Evolutionary conservation across 176 grass and related monocot genomes (phyloP).

Genomic region (Avena eriantha): DNA sequence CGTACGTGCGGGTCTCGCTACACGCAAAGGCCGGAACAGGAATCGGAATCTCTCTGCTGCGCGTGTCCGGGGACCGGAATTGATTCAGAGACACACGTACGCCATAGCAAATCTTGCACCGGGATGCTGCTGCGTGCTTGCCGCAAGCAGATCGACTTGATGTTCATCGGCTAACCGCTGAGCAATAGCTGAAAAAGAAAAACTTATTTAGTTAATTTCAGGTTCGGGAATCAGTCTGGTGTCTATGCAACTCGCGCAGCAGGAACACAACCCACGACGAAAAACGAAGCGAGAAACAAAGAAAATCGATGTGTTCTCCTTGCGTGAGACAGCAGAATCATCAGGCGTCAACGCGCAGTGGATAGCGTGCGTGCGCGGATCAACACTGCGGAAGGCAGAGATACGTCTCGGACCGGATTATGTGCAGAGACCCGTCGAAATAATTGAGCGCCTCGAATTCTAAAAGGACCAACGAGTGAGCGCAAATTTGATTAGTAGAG

Average conservation of each 20-base stretch:
- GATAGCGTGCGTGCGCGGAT: neutral
- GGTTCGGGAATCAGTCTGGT: conserved; percentile 2
- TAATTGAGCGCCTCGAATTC: neutral
- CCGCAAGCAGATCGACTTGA: neutral
- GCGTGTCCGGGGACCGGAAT: neutral
- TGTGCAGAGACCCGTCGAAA: neutral
- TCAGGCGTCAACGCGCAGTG: conserved; percentile 30
- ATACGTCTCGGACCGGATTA: neutral
- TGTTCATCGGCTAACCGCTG: conserved; percentile 37
- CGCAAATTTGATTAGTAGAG: neutral
- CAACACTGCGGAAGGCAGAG: no score
- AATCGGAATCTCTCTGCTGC: conserved; percentile 15
- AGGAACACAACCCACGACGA: neutral
- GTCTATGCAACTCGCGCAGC: neutral
- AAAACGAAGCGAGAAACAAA: neutral
- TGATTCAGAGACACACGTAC: neutral
- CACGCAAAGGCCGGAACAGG: neutral
- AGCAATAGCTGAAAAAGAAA: neutral
- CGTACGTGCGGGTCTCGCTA: neutral
- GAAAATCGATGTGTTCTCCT: conserved; percentile 3
- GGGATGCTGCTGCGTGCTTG: conserved; percentile 22
- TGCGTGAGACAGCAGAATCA: neutral
- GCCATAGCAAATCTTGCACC: conserved; percentile 28
- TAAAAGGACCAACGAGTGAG: neutral
- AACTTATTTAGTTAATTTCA: conserved; percentile 6